Evolutionary conservation across 768 basidiomycete species (phyloP).

Genomic region (Lentinula boryana): DNA sequence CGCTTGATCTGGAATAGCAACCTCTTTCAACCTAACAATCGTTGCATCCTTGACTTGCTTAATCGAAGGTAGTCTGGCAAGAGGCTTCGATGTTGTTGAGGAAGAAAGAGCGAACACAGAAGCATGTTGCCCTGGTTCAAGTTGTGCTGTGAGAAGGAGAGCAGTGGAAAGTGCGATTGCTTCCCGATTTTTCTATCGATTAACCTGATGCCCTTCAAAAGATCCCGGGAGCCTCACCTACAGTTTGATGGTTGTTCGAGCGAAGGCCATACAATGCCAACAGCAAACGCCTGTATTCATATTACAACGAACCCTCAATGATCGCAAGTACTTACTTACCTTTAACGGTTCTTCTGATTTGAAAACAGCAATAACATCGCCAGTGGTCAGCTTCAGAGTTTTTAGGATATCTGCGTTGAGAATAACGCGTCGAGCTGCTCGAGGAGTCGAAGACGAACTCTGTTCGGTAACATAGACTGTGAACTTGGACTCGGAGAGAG

Average conservation of each 20-base stretch:
- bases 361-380: conserved; percentile 60
- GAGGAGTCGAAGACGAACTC: conserved; percentile 27
- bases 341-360: conserved; percentile 6
- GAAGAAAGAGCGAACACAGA: conserved; percentile 45
- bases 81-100: conserved; percentile 22
- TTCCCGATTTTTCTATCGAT: conserved; percentile 18
- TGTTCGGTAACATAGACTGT: conserved; percentile 8
- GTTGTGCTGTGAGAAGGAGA: conserved; percentile 53
- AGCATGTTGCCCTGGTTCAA: conserved; percentile 42
- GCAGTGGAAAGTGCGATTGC: conserved; percentile 52
- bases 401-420: conserved; percentile 60
- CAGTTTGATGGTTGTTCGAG: conserved; percentile 52
- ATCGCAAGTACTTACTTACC: background rate
- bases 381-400: conserved; percentile 54
- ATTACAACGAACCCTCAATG: background rate
- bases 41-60: conserved; percentile 44
- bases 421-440: conserved; percentile 57
- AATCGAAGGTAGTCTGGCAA: conserved; percentile 44
- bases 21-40: conserved; percentile 48
- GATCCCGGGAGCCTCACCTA: conserved; percentile 22
- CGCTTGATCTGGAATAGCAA: conserved; percentile 15
- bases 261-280: conserved; percentile 78
- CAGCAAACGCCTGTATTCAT: conserved; percentile 45
- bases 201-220: background rate
- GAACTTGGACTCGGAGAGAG: background rate